Evolutionary conservation across 192 early-diverging fungal species (phyloP).

Genomic region (Tieghemiomyces parasiticus): DNA sequence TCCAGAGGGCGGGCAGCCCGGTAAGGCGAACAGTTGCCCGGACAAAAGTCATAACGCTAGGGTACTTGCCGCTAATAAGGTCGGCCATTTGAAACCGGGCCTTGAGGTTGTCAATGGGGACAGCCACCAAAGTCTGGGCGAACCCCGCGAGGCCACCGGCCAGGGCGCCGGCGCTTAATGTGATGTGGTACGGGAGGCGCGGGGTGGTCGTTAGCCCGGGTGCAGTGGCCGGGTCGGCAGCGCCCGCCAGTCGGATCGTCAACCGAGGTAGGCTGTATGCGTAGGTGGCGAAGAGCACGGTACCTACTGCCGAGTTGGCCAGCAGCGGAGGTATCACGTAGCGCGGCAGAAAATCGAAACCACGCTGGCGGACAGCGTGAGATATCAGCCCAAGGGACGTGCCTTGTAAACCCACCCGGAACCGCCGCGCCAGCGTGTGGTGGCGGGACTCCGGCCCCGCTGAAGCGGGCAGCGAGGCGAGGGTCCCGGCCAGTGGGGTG

Average conservation of each 20-base stretch:
- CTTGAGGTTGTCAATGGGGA: conserved; percentile 56
- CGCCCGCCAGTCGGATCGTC: conserved; percentile 27
- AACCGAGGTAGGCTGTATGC: conserved; percentile 36
- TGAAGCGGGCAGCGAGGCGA: neutral
- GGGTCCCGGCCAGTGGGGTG: neutral
- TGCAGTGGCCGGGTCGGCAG: too few species aligned
- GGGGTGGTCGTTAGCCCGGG: conserved; percentile 22
- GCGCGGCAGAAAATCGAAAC: conserved; percentile 49
- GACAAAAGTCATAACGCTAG: conserved; percentile 50
- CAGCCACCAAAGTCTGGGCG: conserved; percentile 55
- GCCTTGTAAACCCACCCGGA: too few species aligned
- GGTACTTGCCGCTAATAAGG: conserved; percentile 49
- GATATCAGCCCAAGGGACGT: conserved; percentile 58
- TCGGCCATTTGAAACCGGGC: conserved; percentile 62
- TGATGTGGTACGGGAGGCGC: neutral
- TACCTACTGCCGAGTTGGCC: conserved; percentile 58
- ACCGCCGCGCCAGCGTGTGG: conserved; percentile 16
- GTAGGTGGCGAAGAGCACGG: conserved; percentile 64
- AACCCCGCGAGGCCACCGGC: conserved; percentile 49
- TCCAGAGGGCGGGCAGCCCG: conserved; percentile 20
- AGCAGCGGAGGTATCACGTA: conserved; percentile 58
- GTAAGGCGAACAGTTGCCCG: conserved; percentile 23
- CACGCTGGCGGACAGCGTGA: conserved; percentile 48
- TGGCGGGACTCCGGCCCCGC: too few species aligned
- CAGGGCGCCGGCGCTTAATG: conserved; percentile 3